A percentile compares a stretch with the other conserved stretches of the same genome.
These are phyloP conservation scores for Talaromyces borbonicus DNA, from an alignment of 495 filamentous ascomycete genomes.

Conservation along the genomic window DNA sequence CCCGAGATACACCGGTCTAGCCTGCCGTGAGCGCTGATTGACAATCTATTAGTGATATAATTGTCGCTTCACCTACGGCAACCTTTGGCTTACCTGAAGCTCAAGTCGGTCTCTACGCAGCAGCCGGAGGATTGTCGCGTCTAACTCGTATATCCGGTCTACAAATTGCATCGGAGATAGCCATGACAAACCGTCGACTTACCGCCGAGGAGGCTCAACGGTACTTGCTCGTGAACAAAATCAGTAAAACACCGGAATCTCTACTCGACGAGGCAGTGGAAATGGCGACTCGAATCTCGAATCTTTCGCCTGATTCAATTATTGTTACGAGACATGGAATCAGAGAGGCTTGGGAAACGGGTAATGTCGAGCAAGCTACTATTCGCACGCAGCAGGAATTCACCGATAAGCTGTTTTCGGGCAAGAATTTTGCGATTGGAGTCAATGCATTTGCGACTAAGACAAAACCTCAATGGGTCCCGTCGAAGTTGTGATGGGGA, in stretches of 20 bases:
- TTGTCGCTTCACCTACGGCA: slow-evolving; percentile 44
- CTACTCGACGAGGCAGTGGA: slow-evolving; percentile 21
- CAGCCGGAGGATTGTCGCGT: slow-evolving; percentile 60
- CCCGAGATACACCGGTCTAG: neutral
- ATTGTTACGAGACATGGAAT: slow-evolving; percentile 56
- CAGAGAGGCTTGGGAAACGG: slow-evolving; percentile 53
- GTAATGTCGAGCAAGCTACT: slow-evolving; percentile 51
- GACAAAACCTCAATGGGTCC: slow-evolving; percentile 56
- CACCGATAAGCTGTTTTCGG: slow-evolving; percentile 44
- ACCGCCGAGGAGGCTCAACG: slow-evolving; percentile 42
- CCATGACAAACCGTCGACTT: slow-evolving; percentile 48
- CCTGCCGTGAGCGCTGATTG: neutral
- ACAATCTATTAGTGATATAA: slow-evolving; percentile 49
- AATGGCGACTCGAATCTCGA: slow-evolving; percentile 16
- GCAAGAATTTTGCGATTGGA: slow-evolving; percentile 68
- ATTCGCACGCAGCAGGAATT: slow-evolving; percentile 41
- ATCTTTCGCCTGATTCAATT: slow-evolving; percentile 58
- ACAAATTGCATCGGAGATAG: slow-evolving; percentile 58
- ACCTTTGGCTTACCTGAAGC: slow-evolving; percentile 57
- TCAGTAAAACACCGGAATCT: slow-evolving; percentile 45
- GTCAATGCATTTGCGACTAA: slow-evolving; percentile 67
- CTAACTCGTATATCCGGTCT: slow-evolving; percentile 48
- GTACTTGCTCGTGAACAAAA: slow-evolving; percentile 55
- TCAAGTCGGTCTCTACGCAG: slow-evolving; percentile 52
- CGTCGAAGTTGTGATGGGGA: slow-evolving; percentile 38